phyloP scores from a whole-genome alignment of 2,329 filamentous ascomycete genomes.

The Metarhizium brunneum region DNA sequence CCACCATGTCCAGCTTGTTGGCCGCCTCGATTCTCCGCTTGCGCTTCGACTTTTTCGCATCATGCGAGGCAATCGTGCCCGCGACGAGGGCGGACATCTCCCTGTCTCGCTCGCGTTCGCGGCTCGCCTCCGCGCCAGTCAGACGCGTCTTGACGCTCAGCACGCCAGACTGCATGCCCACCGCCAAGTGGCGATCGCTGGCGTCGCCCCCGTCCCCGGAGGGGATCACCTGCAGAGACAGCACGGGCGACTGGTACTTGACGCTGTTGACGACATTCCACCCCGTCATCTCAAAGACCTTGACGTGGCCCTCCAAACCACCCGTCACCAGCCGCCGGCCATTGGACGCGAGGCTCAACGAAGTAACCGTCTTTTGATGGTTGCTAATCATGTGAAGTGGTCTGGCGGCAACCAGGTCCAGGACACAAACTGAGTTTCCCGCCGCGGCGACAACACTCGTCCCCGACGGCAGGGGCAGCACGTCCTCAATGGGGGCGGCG shows the following conservation, averaged over 20 bases:
- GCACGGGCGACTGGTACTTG: conserved; percentile 87
- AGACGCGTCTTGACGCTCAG: conserved; percentile 84
- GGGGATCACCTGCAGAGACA: conserved; percentile 68
- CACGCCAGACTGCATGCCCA: conserved; percentile 92
- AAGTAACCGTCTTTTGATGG: conserved; percentile 96
- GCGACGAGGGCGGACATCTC: conserved; percentile 77
- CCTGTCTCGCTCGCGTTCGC: conserved; percentile 67
- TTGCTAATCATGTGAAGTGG: conserved; percentile 81
- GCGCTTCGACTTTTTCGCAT: conserved; percentile 60
- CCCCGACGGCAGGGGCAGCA: conserved; percentile 79
- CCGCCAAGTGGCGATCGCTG: conserved; percentile 86
- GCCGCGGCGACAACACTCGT: conserved; percentile 79
- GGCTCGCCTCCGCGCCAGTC: conserved; percentile 69
- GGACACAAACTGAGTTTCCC: conserved; percentile 78
- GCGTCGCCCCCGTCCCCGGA: conserved; percentile 28
- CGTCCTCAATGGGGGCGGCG: conserved; percentile 75
- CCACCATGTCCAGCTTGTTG: conserved; percentile 64
- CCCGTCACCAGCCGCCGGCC: conserved; percentile 77
- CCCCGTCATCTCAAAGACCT: conserved; percentile 85
- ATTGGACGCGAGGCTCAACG: conserved; percentile 71
- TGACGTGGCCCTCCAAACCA: conserved; percentile 90
- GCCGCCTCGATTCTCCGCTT: conserved; percentile 43
- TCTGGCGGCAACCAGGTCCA: conserved; percentile 86
- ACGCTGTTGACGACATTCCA: conserved; percentile 96
- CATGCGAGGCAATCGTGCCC: conserved; percentile 69